Conservation (phyloP, 2,329 filamentous ascomycete genomes). For the Bipolaris sorokiniana region DNA sequence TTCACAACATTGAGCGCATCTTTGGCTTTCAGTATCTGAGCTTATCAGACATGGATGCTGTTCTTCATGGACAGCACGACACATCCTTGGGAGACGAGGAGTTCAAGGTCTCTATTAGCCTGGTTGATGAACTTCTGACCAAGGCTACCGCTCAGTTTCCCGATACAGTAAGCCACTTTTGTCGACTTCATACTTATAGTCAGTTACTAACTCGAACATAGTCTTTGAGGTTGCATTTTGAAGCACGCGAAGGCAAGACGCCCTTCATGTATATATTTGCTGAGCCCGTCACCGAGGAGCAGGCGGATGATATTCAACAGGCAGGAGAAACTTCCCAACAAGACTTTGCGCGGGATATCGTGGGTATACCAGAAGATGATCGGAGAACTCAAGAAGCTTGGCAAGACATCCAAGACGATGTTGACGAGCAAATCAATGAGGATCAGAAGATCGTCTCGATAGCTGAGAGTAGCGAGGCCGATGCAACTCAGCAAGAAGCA, state of each 20-base stretch:
- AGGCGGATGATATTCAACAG: constrained; percentile 76
- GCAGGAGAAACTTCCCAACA: constrained; percentile 69
- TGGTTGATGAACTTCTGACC: constrained; percentile 82
- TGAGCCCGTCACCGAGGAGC: constrained; percentile 76
- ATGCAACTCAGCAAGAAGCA: constrained; percentile 2
- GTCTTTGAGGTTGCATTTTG: constrained; percentile 78
- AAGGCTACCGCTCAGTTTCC: constrained; percentile 78
- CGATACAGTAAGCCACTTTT: constrained; percentile 54
- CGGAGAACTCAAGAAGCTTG: constrained; percentile 39
- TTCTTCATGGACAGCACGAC: constrained; percentile 79
- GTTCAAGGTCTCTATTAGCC: constrained; percentile 78
- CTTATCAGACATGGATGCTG: constrained; percentile 83
- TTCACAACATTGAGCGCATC: constrained; percentile 91
- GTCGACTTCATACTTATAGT: not conserved
- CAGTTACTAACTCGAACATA: constrained; percentile 48
- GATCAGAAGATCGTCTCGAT: constrained; percentile 21
- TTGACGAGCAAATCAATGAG: constrained; percentile 42
- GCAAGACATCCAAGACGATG: constrained; percentile 40
- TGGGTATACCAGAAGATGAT: constrained; percentile 50
- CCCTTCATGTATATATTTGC: constrained; percentile 89
- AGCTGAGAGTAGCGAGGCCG: constrained; percentile 23
- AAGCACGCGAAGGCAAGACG: constrained; percentile 67
- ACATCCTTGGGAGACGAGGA: constrained; percentile 76
- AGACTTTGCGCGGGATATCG: constrained; percentile 69
- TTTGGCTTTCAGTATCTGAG: constrained; percentile 97